Evolutionary conservation across 345 rosid genomes (phyloP).

Genomic region (Citrus medica): DNA sequence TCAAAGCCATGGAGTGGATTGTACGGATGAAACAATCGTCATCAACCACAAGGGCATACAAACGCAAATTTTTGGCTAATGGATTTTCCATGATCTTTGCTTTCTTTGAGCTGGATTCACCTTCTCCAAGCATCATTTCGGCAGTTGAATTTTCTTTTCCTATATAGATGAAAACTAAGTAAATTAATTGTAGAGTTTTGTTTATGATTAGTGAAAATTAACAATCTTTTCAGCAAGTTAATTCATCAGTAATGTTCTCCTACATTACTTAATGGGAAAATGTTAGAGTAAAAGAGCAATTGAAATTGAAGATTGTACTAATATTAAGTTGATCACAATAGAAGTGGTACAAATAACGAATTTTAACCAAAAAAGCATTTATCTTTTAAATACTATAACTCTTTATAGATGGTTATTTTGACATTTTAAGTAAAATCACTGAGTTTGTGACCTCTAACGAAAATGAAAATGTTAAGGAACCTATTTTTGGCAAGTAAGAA

Average conservation of each 20-base stretch:
- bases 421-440: no score
- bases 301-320: no score
- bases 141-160: not conserved
- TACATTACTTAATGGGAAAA: no score
- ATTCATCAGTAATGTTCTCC: no score
- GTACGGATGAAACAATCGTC: constrained; percentile 14
- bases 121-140: not conserved
- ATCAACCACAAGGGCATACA: constrained; percentile 38
- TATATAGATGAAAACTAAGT: not conserved
- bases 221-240: no score
- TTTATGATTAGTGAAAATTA: not conserved
- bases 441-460: not conserved
- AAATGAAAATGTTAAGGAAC: not conserved
- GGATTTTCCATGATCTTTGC: not conserved
- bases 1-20: constrained; percentile 17
- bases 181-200: not conserved
- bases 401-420: not conserved
- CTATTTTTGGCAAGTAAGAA: not conserved
- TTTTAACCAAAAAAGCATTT: no score
- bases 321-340: no score
- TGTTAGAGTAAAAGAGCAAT: no score
- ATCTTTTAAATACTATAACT: not conserved
- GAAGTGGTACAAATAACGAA: no score
- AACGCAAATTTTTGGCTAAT: not conserved
- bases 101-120: not conserved